These are phyloP conservation scores for Ormosia semicastrata DNA, from an alignment of 306 rosid genomes.

Conservation along the genomic window DNA sequence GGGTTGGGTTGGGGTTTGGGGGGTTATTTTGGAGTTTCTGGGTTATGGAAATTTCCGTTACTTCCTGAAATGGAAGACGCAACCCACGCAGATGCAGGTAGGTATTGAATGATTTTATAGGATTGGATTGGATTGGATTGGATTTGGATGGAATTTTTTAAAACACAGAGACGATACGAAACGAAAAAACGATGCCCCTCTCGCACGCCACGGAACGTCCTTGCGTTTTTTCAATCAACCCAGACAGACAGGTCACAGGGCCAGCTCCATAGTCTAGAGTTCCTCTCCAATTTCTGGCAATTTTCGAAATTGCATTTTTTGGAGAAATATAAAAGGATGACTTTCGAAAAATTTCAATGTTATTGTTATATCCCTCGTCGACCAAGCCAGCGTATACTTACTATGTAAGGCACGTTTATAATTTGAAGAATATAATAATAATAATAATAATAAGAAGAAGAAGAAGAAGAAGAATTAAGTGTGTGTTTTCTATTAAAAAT, in stretches of 20 bases:
- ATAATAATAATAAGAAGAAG: too few species aligned
- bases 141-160: too few species aligned
- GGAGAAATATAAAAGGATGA: too few species aligned
- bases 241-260: too few species aligned
- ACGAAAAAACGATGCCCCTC: neutral
- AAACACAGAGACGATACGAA: neutral
- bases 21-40: slow-evolving; percentile 14
- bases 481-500: too few species aligned
- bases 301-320: neutral
- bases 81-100: neutral
- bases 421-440: too few species aligned
- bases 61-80: slow-evolving; percentile 39
- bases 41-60: slow-evolving; percentile 28
- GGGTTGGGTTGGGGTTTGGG: neutral
- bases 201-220: neutral
- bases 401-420: too few species aligned
- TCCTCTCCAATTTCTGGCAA: neutral
- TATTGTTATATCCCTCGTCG: too few species aligned
- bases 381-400: too few species aligned
- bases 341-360: too few species aligned
- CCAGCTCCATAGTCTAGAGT: too few species aligned
- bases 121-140: neutral
- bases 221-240: neutral
- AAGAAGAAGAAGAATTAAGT: too few species aligned
- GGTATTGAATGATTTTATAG: slow-evolving; percentile 15